Evolutionary conservation across 257 asterid species (phyloP), one percentile per base, ranked within the genome.

Genomic region (Paulownia fortunei): DNA sequence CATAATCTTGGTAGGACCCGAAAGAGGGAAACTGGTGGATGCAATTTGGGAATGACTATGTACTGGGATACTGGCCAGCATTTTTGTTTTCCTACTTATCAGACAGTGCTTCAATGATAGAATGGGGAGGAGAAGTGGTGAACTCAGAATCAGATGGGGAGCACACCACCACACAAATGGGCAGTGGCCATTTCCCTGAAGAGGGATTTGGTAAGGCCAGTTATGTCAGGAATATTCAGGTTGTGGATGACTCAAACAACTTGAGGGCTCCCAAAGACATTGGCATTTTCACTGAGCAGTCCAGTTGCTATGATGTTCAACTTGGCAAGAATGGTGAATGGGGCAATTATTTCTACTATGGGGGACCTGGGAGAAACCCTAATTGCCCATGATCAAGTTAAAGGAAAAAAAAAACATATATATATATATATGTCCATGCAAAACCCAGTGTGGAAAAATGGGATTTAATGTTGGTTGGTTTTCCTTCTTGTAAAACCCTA

Each of bases 101-200:
- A 4, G 95, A 86, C 75, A 89, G 92, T 81, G 96, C 94, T 19
- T 81, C 96, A 2, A 79, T 89, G 95, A 67, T 94, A 27, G 94
- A 94, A 80, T 94, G 98, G 98, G 98, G 98, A 6, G 98, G 98
- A 15, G 98, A 93, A 70, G 96, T 93, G 8, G 97, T 93, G 82
- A 93, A 93, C 82, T 82, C 89, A 1, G 84, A 82, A 21, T 86
- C 94, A 0, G 96, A 91, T 42, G 97, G 94, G 21, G 71, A 82
- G 36, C 98, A 93, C 82, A 91, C 98, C 32, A 91, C 93, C 19
- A 93, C 98, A 15, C 93, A 93, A 67, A 93, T 93, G 98, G 98
- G 98, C 2, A 93, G 97, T 70, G 98, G 98, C 7, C 96, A 88
- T 83, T 91, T 93, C 55, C 93, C 98, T 0, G 86, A 73, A 0